Evolutionary conservation across 306 rosid genomes (phyloP).

Genomic region (Pyrus pyrifolia): DNA sequence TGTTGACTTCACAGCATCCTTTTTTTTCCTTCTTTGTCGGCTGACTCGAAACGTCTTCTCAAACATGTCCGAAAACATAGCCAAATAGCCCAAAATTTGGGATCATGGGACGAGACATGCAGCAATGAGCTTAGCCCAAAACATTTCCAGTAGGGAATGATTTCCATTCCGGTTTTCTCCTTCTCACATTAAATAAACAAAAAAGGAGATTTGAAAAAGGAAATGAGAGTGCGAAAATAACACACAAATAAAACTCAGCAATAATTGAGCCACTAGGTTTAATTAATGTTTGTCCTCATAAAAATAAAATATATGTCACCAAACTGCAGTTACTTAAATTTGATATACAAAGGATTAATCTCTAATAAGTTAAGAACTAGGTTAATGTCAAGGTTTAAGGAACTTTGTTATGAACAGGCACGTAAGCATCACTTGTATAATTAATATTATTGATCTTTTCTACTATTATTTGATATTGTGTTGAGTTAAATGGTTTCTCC

Average conservation of each 20-base stretch:
- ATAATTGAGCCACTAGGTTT: not conserved
- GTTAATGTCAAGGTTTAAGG: not conserved
- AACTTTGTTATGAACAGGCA: not conserved
- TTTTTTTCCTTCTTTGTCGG: conserved; percentile 6
- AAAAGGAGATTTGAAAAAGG: no score
- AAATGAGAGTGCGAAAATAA: no score
- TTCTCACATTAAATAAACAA: not conserved
- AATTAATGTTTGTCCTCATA: no score
- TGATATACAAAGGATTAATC: not conserved
- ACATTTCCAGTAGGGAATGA: not conserved
- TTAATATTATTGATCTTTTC: no score
- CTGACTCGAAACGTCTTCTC: not conserved
- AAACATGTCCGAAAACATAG: not conserved
- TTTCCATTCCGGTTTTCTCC: no score
- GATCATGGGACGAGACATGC: not conserved
- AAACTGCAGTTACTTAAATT: not conserved
- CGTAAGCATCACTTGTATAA: not conserved
- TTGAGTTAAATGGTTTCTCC: not conserved
- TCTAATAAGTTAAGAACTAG: not conserved
- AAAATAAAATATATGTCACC: not conserved
- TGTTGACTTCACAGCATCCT: not conserved
- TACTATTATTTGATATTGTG: no score
- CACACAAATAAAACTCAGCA: not conserved
- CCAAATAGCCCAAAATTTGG: not conserved
- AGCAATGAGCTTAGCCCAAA: not conserved